These are phyloP conservation scores for Capsicum pubescens DNA, from an alignment of 257 asterid genomes.

Conservation along the genomic window DNA sequence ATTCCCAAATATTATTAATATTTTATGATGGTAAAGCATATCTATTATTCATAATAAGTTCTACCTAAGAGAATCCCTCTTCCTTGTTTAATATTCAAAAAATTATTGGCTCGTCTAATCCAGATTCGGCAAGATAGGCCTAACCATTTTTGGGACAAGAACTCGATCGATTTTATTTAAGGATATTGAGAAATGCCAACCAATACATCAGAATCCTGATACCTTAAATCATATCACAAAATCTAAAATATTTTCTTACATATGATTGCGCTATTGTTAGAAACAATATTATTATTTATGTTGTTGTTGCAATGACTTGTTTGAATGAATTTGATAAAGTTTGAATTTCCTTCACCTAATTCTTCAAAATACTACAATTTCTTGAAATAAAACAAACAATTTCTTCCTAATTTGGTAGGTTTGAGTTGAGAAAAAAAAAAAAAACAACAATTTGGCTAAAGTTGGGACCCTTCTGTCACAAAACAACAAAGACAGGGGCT, in stretches of 20 bases:
- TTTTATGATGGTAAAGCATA: background rate
- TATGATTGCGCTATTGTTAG: background rate
- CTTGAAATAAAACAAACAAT: background rate
- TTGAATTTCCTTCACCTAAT: constrained; percentile 21
- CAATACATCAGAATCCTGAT: background rate
- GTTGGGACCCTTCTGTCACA: constrained; percentile 31
- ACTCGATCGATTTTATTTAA: no score
- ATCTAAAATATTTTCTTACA: background rate
- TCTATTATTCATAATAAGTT: background rate
- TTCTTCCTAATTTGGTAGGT: constrained; percentile 52
- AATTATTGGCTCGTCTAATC: no score
- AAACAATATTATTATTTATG: background rate
- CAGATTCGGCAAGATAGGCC: no score
- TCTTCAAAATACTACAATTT: background rate
- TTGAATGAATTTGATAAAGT: background rate
- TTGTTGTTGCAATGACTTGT: background rate
- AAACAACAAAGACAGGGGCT: constrained; percentile 36
- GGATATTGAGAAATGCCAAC: no score
- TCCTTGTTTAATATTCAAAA: background rate
- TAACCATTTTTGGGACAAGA: no score
- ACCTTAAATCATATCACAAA: background rate
- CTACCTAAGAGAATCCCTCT: background rate
- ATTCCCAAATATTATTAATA: background rate
- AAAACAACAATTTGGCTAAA: constrained; percentile 30
- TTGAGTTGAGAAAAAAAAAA: constrained; percentile 25